phyloP scores from a whole-genome alignment of 805 yeast genomes.

The Saturnispora diversa region DNA sequence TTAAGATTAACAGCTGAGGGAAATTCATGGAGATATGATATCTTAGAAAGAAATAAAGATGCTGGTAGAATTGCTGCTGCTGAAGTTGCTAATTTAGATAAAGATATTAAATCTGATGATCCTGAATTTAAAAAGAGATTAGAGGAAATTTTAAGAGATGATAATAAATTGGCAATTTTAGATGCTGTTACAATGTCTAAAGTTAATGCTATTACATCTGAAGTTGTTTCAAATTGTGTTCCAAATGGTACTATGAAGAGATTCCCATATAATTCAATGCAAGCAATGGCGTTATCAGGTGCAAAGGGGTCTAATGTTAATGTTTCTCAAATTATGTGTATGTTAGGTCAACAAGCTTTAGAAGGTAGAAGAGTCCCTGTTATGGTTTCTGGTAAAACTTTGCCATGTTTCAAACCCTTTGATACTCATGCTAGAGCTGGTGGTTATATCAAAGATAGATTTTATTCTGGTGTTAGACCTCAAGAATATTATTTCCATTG shows the following conservation, averaged over 20 bases:
- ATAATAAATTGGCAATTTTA: conserved; percentile 79
- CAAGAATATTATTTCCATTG: conserved; percentile 99
- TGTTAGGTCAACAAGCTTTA: conserved; percentile 96
- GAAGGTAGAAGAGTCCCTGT: conserved; percentile 99
- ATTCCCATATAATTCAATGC: conserved; percentile 96
- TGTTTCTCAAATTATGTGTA: conserved; percentile 98
- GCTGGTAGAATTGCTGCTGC: conserved; percentile 89
- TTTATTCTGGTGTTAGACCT: conserved; percentile 95
- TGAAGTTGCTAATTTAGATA: conserved; percentile 82
- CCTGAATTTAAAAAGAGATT: conserved; percentile 77
- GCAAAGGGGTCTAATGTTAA: conserved; percentile 98
- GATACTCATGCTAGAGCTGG: conserved; percentile 98
- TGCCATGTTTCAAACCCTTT: conserved; percentile 92
- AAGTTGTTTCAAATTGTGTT: conserved; percentile 88
- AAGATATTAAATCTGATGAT: conserved; percentile 40
- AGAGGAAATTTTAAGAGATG: conserved; percentile 93
- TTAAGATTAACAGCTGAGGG: conserved; percentile 87
- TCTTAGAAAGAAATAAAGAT: conserved; percentile 67
- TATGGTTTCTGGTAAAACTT: conserved; percentile 96
- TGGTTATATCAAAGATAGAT: conserved; percentile 94
- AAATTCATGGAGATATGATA: conserved; percentile 78
- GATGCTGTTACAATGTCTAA: conserved; percentile 94
- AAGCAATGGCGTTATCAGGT: conserved; percentile 97
- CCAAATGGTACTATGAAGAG: conserved; percentile 94
- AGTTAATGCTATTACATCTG: conserved; percentile 87